These are phyloP conservation scores for Medicago lupulina DNA, from an alignment of 306 rosid species.

Conservation along the genomic window DNA sequence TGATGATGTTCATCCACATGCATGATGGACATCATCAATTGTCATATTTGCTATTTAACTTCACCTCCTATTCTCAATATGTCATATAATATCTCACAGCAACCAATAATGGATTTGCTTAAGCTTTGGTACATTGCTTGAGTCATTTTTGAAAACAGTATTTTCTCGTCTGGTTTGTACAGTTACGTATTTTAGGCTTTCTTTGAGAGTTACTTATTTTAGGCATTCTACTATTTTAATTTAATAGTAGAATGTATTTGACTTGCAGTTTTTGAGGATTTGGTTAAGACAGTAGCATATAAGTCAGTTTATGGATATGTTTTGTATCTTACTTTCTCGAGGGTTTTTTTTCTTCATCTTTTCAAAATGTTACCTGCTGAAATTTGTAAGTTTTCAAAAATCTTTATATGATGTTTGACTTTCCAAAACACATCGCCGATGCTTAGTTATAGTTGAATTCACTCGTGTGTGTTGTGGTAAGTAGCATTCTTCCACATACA, in stretches of 20 bases:
- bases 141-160: not conserved
- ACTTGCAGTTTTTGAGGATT: not conserved
- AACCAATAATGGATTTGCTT: constrained; percentile 7
- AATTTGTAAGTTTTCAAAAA: no score
- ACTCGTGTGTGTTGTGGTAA: no score
- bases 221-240: constrained; percentile 3
- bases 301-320: not conserved
- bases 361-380: not conserved
- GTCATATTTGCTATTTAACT: no score
- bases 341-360: not conserved
- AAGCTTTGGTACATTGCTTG: not conserved
- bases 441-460: not conserved
- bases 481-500: no score
- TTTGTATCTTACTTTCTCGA: not conserved
- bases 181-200: constrained; percentile 8
- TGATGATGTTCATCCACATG: constrained; percentile 87
- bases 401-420: no score
- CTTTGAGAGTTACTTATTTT: constrained; percentile 9
- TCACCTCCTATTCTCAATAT: constrained; percentile 35
- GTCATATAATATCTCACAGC: constrained; percentile 16
- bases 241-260: constrained; percentile 10
- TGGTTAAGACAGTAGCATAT: not conserved
- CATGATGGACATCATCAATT: no score
- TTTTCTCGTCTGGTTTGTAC: constrained; percentile 4
- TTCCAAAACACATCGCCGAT: not conserved